Evolutionary conservation across 2,329 filamentous ascomycete genomes (phyloP).

Genomic region (Neurospora crassa): DNA sequence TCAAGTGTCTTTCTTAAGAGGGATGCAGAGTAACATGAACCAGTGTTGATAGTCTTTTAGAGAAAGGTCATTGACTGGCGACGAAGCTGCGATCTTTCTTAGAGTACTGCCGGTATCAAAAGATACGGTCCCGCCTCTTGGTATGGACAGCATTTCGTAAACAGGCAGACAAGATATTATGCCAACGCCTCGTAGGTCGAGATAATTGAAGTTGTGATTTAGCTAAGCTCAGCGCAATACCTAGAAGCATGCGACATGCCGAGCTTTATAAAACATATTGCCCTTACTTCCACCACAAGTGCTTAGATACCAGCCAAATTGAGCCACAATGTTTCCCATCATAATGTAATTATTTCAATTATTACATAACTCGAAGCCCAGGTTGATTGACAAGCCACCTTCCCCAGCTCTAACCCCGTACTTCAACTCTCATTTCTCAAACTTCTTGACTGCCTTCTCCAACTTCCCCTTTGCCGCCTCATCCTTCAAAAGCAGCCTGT

Average conservation of each 20-base stretch:
- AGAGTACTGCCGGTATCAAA: no score
- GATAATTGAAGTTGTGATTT: neutral
- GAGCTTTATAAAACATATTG: neutral
- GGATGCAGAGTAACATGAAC: no score
- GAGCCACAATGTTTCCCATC: neutral
- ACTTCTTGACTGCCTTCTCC: constrained; percentile 35
- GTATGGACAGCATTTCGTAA: no score
- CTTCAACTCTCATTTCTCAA: constrained; percentile 11
- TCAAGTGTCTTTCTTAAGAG: no score
- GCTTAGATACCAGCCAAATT: neutral
- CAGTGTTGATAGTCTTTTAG: no score
- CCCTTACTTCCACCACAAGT: neutral
- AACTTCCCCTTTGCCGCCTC: constrained; percentile 36
- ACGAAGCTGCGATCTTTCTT: no score
- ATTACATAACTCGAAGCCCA: neutral
- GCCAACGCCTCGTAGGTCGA: no score
- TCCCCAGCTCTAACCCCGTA: neutral
- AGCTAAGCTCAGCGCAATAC: neutral
- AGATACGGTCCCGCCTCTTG: no score
- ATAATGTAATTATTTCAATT: neutral
- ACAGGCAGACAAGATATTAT: no score
- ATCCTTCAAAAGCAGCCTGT: constrained; percentile 32
- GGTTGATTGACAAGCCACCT: neutral
- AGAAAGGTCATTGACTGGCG: no score
- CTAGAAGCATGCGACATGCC: neutral